Evolutionary conservation across 2,329 filamentous ascomycete genomes (phyloP).

Genomic region (Macrophomina tecta): DNA sequence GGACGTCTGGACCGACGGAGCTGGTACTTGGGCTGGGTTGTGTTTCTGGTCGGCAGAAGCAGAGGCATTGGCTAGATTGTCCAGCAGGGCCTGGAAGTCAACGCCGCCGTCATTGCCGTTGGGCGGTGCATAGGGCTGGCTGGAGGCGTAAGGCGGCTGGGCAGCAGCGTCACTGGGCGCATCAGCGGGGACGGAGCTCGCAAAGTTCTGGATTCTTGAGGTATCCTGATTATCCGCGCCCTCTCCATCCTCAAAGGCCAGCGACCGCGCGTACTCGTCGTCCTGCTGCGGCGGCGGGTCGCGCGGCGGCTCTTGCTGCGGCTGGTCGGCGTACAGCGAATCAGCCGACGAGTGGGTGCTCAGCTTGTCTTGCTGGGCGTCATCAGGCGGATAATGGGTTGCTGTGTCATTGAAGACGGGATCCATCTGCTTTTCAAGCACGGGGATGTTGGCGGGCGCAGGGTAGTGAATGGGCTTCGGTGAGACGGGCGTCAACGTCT

Average conservation of each 20-base stretch:
- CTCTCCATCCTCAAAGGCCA: conserved; percentile 37
- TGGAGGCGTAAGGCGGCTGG: conserved; percentile 25
- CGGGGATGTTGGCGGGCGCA: conserved; percentile 71
- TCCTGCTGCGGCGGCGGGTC: conserved; percentile 34
- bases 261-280: conserved; percentile 36
- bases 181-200: conserved; percentile 39
- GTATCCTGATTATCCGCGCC: conserved; percentile 43
- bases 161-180: conserved; percentile 45
- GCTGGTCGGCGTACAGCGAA: conserved; percentile 42
- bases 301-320: conserved; percentile 32
- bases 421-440: conserved; percentile 75
- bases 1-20: conserved; percentile 37
- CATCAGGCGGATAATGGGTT: conserved; percentile 57
- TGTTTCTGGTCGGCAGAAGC: conserved; percentile 34
- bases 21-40: conserved; percentile 20
- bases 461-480: conserved; percentile 73
- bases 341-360: conserved; percentile 36
- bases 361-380: conserved; percentile 41
- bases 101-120: conserved; percentile 41
- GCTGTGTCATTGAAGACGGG: conserved; percentile 72
- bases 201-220: conserved; percentile 46
- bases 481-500: conserved; percentile 71
- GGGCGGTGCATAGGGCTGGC: conserved; percentile 37
- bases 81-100: conserved; percentile 55
- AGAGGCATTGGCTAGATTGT: conserved; percentile 42